Conservation (phyloP, 371 early-diverging fungal species). For the Lichtheimia hyalospora region DNA sequence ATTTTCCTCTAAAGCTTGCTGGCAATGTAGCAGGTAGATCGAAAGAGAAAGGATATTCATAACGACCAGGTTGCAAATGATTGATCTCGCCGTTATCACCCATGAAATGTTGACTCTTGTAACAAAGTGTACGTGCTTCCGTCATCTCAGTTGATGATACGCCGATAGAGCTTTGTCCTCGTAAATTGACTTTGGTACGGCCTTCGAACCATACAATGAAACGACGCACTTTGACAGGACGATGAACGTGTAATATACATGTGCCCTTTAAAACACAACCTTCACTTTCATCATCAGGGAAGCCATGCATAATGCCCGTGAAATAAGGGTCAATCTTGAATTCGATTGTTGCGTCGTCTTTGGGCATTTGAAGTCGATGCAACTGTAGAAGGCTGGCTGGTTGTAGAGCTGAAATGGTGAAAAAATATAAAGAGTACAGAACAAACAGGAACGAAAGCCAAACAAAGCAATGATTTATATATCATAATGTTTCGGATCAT, state of each 20-base stretch:
- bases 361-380: slow-evolving; percentile 10
- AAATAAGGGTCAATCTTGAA: slow-evolving; percentile 41
- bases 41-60: slow-evolving; percentile 38
- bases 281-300: slow-evolving; percentile 47
- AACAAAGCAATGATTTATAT: slow-evolving; percentile 1
- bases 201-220: slow-evolving; percentile 46
- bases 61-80: slow-evolving; percentile 33
- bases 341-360: slow-evolving; percentile 38
- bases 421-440: neutral
- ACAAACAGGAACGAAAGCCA: neutral
- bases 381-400: neutral
- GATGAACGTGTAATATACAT: slow-evolving; percentile 30
- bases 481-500: slow-evolving; percentile 8
- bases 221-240: slow-evolving; percentile 42
- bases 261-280: slow-evolving; percentile 43
- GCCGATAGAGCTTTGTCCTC: slow-evolving; percentile 19
- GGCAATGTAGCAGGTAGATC: slow-evolving; percentile 44
- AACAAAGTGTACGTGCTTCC: slow-evolving; percentile 36
- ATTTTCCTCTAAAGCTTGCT: slow-evolving; percentile 42
- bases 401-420: neutral
- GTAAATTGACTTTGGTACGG: slow-evolving; percentile 38
- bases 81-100: slow-evolving; percentile 34
- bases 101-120: slow-evolving; percentile 29
- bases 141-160: slow-evolving; percentile 31
- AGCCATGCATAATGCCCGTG: slow-evolving; percentile 43